phyloP scores from a whole-genome alignment of 495 filamentous ascomycete genomes.

The Elaphomyces granulatus region DNA sequence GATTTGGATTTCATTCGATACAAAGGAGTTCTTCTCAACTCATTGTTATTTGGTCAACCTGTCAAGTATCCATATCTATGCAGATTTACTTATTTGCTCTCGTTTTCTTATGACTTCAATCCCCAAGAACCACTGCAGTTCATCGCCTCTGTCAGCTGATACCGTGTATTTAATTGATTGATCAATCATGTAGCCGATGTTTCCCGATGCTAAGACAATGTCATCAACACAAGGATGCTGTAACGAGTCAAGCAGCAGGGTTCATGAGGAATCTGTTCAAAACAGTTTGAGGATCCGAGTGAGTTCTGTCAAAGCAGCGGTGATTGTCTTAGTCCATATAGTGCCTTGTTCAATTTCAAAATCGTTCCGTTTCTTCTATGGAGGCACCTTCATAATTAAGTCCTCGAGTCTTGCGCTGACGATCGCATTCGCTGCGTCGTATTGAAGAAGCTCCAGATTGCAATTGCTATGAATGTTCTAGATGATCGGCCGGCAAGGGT shows the following conservation, averaged over 20 bases:
- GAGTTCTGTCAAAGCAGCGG: conserved; percentile 12
- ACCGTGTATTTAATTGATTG: conserved; percentile 3
- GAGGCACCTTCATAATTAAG: conserved; percentile 6
- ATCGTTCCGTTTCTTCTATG: background rate
- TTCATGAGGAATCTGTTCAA: conserved; percentile 8
- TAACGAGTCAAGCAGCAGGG: conserved; percentile 9
- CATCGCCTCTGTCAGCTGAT: conserved; percentile 2
- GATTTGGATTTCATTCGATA: conserved; percentile 6
- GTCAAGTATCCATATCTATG: too few species aligned
- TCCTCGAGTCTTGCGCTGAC: conserved; percentile 11
- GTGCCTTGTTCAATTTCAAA: conserved; percentile 5
- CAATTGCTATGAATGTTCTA: conserved; percentile 10
- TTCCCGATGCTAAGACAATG: background rate
- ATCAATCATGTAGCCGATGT: conserved; percentile 5
- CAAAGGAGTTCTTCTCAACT: conserved; percentile 5
- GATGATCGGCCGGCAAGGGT: conserved; percentile 13
- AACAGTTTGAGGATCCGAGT: conserved; percentile 6
- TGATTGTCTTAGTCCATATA: conserved; percentile 15
- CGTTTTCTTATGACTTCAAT: too few species aligned
- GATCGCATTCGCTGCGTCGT: conserved; percentile 17
- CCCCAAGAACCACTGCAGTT: conserved; percentile 7
- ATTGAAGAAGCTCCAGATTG: conserved; percentile 8
- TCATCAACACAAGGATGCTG: conserved; percentile 11
- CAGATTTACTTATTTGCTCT: too few species aligned
- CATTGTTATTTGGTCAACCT: conserved; percentile 10